These are phyloP conservation scores for Beauveria bassiana DNA, from an alignment of 2,329 filamentous ascomycete species.

Conservation along the genomic window DNA sequence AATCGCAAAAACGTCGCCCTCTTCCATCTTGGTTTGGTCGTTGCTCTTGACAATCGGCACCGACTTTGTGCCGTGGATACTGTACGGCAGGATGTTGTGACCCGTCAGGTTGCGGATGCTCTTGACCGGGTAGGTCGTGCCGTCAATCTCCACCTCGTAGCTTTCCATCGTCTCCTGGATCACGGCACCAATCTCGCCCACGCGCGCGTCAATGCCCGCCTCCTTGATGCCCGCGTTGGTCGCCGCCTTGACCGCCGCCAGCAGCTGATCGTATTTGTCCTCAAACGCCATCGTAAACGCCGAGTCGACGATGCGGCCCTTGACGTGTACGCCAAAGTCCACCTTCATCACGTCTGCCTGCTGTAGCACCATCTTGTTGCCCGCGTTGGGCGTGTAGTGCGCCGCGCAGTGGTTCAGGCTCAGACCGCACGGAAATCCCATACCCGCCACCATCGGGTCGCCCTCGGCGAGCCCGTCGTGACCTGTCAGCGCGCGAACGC, in stretches of 20 bases:
- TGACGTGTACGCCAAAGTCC: conserved; percentile 75
- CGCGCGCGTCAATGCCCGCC: conserved; percentile 84
- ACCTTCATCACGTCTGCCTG: conserved; percentile 74
- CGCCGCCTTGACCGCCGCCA: conserved; percentile 65
- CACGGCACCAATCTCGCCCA: conserved; percentile 73
- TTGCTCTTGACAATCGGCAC: conserved; percentile 87
- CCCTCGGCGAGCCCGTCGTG: conserved; percentile 71
- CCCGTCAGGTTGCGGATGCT: conserved; percentile 81
- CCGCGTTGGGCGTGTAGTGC: conserved; percentile 80
- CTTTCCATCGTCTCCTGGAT: conserved; percentile 93
- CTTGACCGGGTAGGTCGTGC: conserved; percentile 72
- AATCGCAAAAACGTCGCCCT: conserved; percentile 90
- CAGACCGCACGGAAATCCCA: conserved; percentile 80
- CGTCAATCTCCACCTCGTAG: conserved; percentile 79
- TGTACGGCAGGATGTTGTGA: conserved; percentile 82
- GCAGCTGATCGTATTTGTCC: conserved; percentile 64
- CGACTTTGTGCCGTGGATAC: conserved; percentile 87
- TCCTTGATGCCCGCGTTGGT: conserved; percentile 78
- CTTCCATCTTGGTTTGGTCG: conserved; percentile 94
- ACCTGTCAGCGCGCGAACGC: conserved; percentile 68
- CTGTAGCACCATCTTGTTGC: conserved; percentile 69
- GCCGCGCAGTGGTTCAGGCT: conserved; percentile 80
- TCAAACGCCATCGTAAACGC: conserved; percentile 76
- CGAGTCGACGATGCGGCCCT: conserved; percentile 72
- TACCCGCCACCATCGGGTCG: conserved; percentile 68